phyloP scores from a whole-genome alignment of 2,329 filamentous ascomycete genomes.

The Penicillium sumatraense region DNA sequence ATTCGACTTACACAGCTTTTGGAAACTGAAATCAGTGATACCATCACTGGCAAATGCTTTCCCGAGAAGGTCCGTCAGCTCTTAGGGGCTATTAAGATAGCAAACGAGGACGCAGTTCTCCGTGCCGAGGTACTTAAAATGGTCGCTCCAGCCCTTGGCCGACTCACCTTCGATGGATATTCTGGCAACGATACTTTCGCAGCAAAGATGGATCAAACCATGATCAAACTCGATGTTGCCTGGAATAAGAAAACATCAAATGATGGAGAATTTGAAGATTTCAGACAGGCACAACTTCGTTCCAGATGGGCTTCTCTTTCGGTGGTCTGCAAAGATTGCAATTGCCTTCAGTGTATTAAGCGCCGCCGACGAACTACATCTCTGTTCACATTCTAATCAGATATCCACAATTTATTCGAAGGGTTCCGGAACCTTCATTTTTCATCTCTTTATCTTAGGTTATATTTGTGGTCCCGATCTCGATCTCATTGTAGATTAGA shows the following conservation, averaged over 20 bases:
- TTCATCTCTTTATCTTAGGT: too few relatives aligned
- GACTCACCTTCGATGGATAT: not conserved
- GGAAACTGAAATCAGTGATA: not conserved
- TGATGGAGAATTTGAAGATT: not conserved
- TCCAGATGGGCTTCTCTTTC: not conserved
- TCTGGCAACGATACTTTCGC: not conserved
- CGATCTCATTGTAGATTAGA: too few relatives aligned
- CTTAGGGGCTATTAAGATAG: not conserved
- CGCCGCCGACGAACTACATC: too few relatives aligned
- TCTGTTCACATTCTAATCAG: too few relatives aligned
- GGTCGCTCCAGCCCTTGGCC: not conserved
- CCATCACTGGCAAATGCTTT: not conserved
- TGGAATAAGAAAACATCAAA: not conserved
- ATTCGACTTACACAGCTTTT: too few relatives aligned
- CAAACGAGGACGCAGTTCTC: not conserved
- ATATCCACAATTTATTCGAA: too few relatives aligned
- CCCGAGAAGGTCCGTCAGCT: not conserved
- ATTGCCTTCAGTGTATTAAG: not conserved
- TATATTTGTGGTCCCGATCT: too few relatives aligned
- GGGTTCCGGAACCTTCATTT: too few relatives aligned
- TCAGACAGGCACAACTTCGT: not conserved
- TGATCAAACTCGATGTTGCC: not conserved
- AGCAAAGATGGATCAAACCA: not conserved
- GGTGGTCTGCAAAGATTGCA: not conserved
- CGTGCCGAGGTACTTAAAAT: not conserved